These are phyloP conservation scores for Chondrus crispus DNA, from an alignment of 23 red algal genomes.

Conservation along the genomic window DNA sequence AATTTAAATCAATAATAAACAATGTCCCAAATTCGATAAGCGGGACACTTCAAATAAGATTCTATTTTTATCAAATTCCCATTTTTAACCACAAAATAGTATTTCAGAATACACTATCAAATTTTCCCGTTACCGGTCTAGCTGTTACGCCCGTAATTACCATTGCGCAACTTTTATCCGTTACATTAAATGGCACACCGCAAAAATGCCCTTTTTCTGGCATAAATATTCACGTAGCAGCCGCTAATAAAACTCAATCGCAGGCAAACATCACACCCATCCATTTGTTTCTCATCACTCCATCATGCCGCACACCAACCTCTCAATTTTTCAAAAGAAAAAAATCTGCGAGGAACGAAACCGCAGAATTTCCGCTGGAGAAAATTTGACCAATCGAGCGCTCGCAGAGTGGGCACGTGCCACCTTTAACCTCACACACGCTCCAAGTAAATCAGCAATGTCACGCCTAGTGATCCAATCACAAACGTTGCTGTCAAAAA, in stretches of 20 bases:
- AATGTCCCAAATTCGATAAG: neutral
- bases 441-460: neutral
- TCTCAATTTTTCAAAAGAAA: neutral
- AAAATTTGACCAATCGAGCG: neutral
- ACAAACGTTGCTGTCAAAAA: neutral
- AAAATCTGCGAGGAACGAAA: neutral
- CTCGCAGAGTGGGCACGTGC: neutral
- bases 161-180: neutral
- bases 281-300: neutral
- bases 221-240: neutral
- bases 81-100: too few species aligned
- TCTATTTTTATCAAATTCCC: neutral
- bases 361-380: neutral
- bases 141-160: neutral
- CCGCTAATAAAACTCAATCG: neutral
- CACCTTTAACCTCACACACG: neutral
- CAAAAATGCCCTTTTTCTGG: neutral
- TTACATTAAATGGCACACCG: too few species aligned
- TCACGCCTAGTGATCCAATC: neutral
- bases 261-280: neutral
- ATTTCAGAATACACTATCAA: too few species aligned
- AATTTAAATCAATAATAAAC: neutral
- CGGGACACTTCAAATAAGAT: neutral
- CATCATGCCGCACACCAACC: neutral
- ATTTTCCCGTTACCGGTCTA: too few species aligned